These are phyloP conservation scores for Candida dajiaensis DNA, from an alignment of 805 yeast species.

Conservation along the genomic window DNA sequence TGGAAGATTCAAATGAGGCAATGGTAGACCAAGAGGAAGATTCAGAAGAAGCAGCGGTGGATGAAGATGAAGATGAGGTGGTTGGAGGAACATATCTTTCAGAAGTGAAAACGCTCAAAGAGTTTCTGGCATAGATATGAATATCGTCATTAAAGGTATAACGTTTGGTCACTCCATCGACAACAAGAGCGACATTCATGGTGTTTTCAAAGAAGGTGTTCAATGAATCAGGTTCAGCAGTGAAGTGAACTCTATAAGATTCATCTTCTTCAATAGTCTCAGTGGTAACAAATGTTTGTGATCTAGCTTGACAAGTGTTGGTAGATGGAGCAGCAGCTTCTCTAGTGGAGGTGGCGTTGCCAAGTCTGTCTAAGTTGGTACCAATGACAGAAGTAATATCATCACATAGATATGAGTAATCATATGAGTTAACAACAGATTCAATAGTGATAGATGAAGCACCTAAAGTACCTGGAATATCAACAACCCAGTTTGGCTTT, in stretches of 20 bases:
- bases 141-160: neutral
- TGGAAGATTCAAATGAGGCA: neutral
- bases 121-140: no score
- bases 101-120: neutral
- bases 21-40: neutral
- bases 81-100: neutral
- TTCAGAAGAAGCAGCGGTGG: neutral
- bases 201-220: neutral
- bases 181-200: neutral
- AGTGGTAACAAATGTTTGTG: neutral
- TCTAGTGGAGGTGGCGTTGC: constrained; percentile 1
- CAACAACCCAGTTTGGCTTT: constrained; percentile 5
- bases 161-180: neutral
- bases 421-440: neutral
- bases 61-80: neutral
- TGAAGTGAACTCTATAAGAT: neutral
- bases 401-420: constrained; percentile 2
- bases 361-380: constrained; percentile 1
- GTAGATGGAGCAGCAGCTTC: neutral
- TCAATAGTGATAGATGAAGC: constrained; percentile 5
- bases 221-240: neutral
- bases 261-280: neutral
- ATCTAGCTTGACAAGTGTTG: neutral
- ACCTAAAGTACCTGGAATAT: constrained; percentile 6
- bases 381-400: constrained; percentile 1